Evolutionary conservation across 768 basidiomycete genomes (phyloP).

Genomic region (Lanmaoa pseudosensibilis): DNA sequence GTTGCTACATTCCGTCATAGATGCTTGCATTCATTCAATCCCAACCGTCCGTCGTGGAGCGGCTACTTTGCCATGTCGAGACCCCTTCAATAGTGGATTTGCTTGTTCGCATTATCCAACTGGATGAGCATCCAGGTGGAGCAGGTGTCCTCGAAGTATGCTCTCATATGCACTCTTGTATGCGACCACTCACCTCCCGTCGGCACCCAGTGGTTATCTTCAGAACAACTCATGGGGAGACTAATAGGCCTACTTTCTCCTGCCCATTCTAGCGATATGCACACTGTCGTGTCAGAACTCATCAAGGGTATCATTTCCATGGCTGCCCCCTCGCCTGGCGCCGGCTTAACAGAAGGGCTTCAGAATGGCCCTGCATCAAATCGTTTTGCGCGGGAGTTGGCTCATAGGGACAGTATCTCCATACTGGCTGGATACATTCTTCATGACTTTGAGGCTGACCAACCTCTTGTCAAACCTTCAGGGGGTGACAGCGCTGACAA

Average conservation of each 20-base stretch:
- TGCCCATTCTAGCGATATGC: conserved; percentile 67
- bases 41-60: conserved; percentile 78
- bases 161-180: conserved; percentile 35
- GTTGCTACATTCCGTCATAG: conserved; percentile 43
- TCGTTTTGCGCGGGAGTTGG: conserved; percentile 85
- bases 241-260: conserved; percentile 85
- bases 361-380: conserved; percentile 78
- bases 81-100: conserved; percentile 91
- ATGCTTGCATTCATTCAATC: conserved; percentile 91
- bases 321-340: conserved; percentile 83
- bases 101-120: conserved; percentile 83
- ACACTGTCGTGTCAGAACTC: conserved; percentile 84
- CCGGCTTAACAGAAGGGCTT: conserved; percentile 67
- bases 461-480: conserved; percentile 21
- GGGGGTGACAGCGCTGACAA: conserved; percentile 15
- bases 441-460: conserved; percentile 47
- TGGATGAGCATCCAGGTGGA: conserved; percentile 81
- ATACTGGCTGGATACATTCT: conserved; percentile 78
- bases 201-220: conserved; percentile 76
- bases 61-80: conserved; percentile 82
- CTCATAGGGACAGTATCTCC: conserved; percentile 64
- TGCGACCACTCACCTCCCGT: conserved; percentile 30
- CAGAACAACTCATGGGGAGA: conserved; percentile 76
- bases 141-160: conserved; percentile 86
- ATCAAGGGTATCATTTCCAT: conserved; percentile 94